Conservation (phyloP, 176 grass and related monocot genomes). For the Aegilops bicornis region DNA sequence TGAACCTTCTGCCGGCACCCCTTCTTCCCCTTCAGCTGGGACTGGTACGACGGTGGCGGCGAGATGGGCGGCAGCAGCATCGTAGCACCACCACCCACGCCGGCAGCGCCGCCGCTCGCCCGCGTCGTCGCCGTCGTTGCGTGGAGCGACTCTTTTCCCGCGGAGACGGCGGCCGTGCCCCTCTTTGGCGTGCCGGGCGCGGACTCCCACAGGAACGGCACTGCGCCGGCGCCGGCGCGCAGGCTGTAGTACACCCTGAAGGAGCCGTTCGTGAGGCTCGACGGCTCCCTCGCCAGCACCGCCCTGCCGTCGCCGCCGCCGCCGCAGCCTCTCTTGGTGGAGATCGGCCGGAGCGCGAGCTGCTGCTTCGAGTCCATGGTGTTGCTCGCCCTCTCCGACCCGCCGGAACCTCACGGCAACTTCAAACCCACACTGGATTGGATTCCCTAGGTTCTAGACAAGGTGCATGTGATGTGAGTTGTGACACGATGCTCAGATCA, state of each 20-base stretch:
- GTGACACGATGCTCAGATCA: not conserved
- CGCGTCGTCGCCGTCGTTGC: no score
- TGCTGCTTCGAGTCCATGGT: conserved; percentile 33
- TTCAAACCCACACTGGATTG: not conserved
- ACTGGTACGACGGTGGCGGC: conserved; percentile 29
- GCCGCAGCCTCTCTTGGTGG: not conserved
- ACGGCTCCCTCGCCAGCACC: conserved; percentile 20
- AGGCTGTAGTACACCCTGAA: conserved; percentile 56
- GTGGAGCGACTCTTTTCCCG: no score
- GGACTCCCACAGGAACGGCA: conserved; percentile 58
- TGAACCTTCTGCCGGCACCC: no score
- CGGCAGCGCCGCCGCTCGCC: no score
- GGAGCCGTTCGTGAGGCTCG: conserved; percentile 31
- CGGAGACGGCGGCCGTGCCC: not conserved
- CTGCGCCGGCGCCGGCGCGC: conserved; percentile 34
- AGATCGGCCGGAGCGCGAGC: conserved; percentile 5
- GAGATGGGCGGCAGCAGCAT: conserved; percentile 8
- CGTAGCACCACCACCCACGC: not conserved
- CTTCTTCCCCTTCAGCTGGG: not conserved
- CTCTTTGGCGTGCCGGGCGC: conserved; percentile 45
- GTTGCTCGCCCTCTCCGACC: not conserved
- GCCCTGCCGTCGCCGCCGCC: not conserved
- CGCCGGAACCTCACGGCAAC: not conserved
- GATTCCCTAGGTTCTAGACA: not conserved
- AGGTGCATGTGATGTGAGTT: not conserved